phyloP scores from a whole-genome alignment of 495 filamentous ascomycete genomes.

The Hypoxylon fragiforme region DNA sequence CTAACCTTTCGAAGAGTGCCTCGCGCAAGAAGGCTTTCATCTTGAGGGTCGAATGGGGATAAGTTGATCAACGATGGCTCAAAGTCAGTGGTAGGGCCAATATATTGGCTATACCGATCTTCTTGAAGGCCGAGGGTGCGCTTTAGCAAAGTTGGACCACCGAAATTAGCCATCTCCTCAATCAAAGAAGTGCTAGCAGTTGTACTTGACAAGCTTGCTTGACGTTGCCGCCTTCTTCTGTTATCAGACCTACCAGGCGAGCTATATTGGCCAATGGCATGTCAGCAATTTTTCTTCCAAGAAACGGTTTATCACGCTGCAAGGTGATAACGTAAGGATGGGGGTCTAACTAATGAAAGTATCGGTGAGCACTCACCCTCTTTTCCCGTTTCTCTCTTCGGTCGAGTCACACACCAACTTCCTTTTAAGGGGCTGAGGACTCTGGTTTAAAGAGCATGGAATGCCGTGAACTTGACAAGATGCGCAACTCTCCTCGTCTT shows the following conservation, averaged over 20 bases:
- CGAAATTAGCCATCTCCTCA: conserved; percentile 65
- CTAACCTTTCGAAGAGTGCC: conserved; percentile 79
- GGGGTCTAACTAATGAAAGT: conserved; percentile 36
- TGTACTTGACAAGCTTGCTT: conserved; percentile 58
- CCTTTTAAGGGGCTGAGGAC: conserved; percentile 72
- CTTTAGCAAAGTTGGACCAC: conserved; percentile 61
- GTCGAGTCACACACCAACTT: conserved; percentile 64
- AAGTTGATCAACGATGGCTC: conserved; percentile 73
- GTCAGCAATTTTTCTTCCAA: conserved; percentile 40
- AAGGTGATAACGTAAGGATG: conserved; percentile 36
- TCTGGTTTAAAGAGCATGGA: conserved; percentile 66
- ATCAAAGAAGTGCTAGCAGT: conserved; percentile 56
- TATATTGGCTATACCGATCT: conserved; percentile 65
- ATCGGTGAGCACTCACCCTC: conserved; percentile 56
- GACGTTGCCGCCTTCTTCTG: conserved; percentile 54
- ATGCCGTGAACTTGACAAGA: conserved; percentile 64
- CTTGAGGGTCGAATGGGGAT: conserved; percentile 68
- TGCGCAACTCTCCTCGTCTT: conserved; percentile 64
- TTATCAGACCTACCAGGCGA: conserved; percentile 58
- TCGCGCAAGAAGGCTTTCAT: conserved; percentile 68
- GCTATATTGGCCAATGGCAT: conserved; percentile 51
- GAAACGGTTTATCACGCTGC: conserved; percentile 30
- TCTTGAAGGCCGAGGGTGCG: conserved; percentile 67
- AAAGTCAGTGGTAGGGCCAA: conserved; percentile 71
- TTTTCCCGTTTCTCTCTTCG: conserved; percentile 59